Conservation (phyloP, 2,329 filamentous ascomycete genomes). For the Clonostachys rosea region DNA sequence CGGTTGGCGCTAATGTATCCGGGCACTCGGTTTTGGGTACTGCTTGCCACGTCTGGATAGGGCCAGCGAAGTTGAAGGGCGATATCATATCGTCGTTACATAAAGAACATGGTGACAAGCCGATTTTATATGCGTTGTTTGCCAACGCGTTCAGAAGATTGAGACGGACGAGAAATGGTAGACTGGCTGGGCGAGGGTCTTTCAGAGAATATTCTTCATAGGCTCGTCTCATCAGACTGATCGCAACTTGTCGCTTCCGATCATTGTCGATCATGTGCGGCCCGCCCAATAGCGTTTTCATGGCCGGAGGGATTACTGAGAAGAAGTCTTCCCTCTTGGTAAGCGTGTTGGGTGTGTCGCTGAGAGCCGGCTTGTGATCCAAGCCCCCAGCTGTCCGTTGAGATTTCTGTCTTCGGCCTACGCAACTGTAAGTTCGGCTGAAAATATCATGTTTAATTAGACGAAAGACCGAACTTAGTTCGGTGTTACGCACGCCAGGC, state of each 20-base stretch:
- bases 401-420: too few species aligned
- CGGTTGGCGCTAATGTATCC: not conserved
- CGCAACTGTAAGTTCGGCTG: too few species aligned
- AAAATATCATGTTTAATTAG: not conserved
- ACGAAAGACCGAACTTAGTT: not conserved
- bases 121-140: slow-evolving; percentile 1
- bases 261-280: not conserved
- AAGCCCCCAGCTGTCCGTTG: too few species aligned
- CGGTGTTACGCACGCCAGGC: slow-evolving; percentile 7
- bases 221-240: not conserved
- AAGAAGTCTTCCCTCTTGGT: not conserved
- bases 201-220: not conserved
- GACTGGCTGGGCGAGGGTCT: not conserved
- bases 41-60: not conserved
- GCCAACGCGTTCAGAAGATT: slow-evolving; percentile 4
- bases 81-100: not conserved
- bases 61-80: not conserved
- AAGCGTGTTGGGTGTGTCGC: not conserved
- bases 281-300: not conserved
- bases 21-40: not conserved
- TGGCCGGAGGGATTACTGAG: not conserved
- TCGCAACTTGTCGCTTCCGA: not conserved
- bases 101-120: not conserved
- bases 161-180: slow-evolving; percentile 3
- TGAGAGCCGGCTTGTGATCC: slow-evolving; percentile 56